These are phyloP conservation scores for Ormosia emarginata DNA, from an alignment of 306 rosid genomes.

Conservation along the genomic window DNA sequence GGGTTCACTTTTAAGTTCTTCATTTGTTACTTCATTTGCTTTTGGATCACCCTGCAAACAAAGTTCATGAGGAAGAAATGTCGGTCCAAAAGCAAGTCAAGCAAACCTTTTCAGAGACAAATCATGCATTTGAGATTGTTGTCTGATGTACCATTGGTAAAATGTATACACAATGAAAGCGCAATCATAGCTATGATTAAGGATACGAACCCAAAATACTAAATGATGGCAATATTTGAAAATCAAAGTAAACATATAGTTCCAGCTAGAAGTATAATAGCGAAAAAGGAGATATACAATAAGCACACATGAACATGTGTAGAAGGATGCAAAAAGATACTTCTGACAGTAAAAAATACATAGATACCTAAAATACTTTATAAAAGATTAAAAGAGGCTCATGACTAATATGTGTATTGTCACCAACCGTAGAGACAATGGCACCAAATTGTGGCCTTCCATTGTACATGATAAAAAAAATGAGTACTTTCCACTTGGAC, in stretches of 20 bases:
- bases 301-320: neutral
- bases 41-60: slow-evolving; percentile 62
- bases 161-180: neutral
- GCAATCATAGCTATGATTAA: neutral
- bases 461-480: neutral
- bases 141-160: neutral
- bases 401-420: neutral
- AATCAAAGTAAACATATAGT: neutral
- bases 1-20: slow-evolving; percentile 54
- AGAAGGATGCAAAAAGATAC: neutral
- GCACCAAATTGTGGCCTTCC: neutral
- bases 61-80: slow-evolving; percentile 14
- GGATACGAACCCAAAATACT: neutral
- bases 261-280: neutral
- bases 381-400: neutral
- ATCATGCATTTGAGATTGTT: neutral
- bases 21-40: slow-evolving; percentile 48
- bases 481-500: neutral
- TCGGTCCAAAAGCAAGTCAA: slow-evolving; percentile 27
- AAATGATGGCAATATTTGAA: neutral
- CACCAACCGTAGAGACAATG: neutral
- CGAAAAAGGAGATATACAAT: neutral
- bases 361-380: neutral
- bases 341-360: neutral
- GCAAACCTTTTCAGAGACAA: slow-evolving; percentile 15